A percentile compares a stretch with the other conserved stretches of the same genome.
phyloP scores from a whole-genome alignment of 2,329 filamentous ascomycete genomes.

The Exophiala bonariae region DNA sequence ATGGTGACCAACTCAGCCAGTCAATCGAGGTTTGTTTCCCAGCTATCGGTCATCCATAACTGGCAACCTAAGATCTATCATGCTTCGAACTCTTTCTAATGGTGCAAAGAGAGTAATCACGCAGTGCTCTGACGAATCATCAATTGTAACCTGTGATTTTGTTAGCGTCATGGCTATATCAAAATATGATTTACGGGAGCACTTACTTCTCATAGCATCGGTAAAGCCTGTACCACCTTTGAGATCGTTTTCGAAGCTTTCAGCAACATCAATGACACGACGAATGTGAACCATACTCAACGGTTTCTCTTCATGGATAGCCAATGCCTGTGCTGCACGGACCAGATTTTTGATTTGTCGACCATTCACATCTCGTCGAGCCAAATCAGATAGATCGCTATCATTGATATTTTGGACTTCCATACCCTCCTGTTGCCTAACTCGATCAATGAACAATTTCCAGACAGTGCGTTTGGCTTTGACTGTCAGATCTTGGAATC shows the following conservation, averaged over 20 bases:
- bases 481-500: conserved; percentile 71
- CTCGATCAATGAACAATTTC: conserved; percentile 77
- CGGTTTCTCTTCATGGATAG: conserved; percentile 69
- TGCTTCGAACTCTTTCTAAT: no score
- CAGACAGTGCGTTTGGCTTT: conserved; percentile 79
- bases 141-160: conserved; percentile 19
- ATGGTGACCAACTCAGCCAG: no score
- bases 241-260: conserved; percentile 79
- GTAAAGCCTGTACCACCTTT: conserved; percentile 77
- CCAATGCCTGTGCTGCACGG: conserved; percentile 77
- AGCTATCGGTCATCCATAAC: no score
- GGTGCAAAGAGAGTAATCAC: no score
- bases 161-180: conserved; percentile 9
- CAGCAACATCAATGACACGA: conserved; percentile 79
- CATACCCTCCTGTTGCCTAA: conserved; percentile 64
- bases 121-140: background rate
- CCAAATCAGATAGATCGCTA: conserved; percentile 51
- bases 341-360: conserved; percentile 87
- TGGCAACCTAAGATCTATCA: no score
- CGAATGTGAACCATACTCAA: conserved; percentile 78
- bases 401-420: conserved; percentile 50
- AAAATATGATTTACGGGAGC: no score
- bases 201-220: conserved; percentile 80
- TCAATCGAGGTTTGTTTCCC: no score
- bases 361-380: conserved; percentile 68